Conservation (phyloP, 345 rosid species). For the Excoecaria agallocha region DNA sequence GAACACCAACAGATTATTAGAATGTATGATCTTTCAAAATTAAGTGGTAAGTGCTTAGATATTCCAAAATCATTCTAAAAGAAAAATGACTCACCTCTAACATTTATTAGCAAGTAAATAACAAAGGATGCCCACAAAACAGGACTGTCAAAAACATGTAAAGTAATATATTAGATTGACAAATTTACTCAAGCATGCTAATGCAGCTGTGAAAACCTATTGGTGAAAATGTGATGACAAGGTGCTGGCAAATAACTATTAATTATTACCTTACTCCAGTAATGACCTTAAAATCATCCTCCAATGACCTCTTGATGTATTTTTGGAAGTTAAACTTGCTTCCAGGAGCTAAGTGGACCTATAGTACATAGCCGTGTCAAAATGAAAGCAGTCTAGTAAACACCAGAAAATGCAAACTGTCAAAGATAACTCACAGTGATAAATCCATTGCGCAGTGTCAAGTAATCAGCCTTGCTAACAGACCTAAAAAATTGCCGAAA, state of each 20-base stretch:
- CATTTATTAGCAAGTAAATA: constrained; percentile 76
- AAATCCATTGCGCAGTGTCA: constrained; percentile 88
- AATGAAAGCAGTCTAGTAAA: not conserved
- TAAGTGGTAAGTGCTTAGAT: not conserved
- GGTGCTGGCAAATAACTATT: not conserved
- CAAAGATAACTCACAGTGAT: constrained; percentile 55
- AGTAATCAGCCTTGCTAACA: constrained; percentile 74
- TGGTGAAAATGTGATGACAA: not conserved
- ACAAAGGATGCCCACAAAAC: constrained; percentile 86
- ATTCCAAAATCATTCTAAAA: not conserved
- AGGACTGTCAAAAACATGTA: constrained; percentile 53
- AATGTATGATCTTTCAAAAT: not conserved
- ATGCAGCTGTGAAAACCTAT: not conserved
- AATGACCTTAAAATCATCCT: constrained; percentile 79
- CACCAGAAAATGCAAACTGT: not conserved
- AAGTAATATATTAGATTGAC: not conserved
- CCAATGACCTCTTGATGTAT: constrained; percentile 86
- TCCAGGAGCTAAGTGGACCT: constrained; percentile 96
- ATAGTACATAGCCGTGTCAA: constrained; percentile 18
- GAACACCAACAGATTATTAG: constrained; percentile 5
- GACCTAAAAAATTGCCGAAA: constrained; percentile 85
- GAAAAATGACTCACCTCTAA: constrained; percentile 49
- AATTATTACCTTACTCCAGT: constrained; percentile 77
- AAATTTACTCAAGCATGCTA: not conserved
- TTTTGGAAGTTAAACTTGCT: constrained; percentile 88